Evolutionary conservation across 768 basidiomycete species (phyloP), one percentile per base, ranked within the genome.

Genomic region (Collybia mongolica): DNA sequence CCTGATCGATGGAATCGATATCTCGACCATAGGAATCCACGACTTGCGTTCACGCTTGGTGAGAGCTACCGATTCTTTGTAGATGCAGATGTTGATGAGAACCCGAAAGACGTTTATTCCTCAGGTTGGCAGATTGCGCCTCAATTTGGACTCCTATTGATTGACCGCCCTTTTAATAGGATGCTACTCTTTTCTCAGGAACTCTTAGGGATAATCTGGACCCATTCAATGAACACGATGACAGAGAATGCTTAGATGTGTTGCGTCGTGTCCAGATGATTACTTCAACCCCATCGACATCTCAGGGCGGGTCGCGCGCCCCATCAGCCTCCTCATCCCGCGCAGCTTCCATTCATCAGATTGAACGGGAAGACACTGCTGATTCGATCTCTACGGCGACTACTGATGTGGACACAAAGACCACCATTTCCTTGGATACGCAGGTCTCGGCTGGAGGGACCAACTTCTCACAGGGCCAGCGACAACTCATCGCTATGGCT

Each of bases 391-490:
- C 71, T 0, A 76, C 75, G 1, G 67, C 75, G 0, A 61, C 64
- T 9, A 87, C 85, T 0, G 83, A 85, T 19, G 62, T 75, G 2
- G 87, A 88, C 18, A 47, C 59, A 24, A 86, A 80, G 60, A 75
- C 73, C 0, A 71, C 72, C 0, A 71, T 95, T 23, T 75, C 81
- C 0, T 74, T 96, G 3, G 83, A 90, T 17, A 90, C 87, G 0
- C 83, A 87, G 52, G 87, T 96, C 7, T 90, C 90, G 0, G 77
- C 90, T 0, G 93, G 93, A 0, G 93, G 93, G 0, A 76, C 83
- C 24, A 96, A 97, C 70, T 95, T 97, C 66, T 94, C 90, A 1
- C 90, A 93, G 52, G 94, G 95, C 8, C 93, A 98, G 62, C 67
- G 93, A 8, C 94, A 98, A 59, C 70, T 93, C 14, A 88, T 93